Evolutionary conservation across 208 protist genomes (phyloP).

Genomic region (Lotmaria passim): DNA sequence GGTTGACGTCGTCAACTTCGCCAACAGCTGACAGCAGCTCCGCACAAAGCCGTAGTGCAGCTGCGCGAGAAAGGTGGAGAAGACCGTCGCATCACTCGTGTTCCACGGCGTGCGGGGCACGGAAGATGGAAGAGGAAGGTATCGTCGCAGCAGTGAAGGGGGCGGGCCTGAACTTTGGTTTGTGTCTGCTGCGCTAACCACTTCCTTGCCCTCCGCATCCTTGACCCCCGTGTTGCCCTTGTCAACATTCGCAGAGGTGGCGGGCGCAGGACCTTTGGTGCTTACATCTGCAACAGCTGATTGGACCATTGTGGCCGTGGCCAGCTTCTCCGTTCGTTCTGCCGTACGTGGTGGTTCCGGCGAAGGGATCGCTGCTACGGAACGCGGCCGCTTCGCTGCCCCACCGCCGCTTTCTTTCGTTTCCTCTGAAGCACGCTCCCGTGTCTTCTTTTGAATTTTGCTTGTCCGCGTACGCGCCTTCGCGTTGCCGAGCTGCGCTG

Average conservation of each 20-base stretch:
- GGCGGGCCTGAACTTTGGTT: not conserved
- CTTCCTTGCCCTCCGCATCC: not conserved
- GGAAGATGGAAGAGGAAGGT: not conserved
- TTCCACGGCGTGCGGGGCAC: not conserved
- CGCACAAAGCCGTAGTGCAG: conserved; percentile 38
- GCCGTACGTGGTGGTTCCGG: too few relatives aligned
- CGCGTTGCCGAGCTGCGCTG: too few relatives aligned
- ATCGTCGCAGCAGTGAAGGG: conserved; percentile 13
- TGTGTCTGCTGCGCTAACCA: not conserved
- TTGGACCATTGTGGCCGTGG: too few relatives aligned
- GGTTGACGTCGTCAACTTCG: conserved; percentile 32
- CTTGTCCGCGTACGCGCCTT: too few relatives aligned
- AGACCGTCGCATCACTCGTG: conserved; percentile 11
- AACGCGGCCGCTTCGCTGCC: too few relatives aligned
- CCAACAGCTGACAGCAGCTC: conserved; percentile 37
- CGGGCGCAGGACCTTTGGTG: not conserved
- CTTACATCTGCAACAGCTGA: too few relatives aligned
- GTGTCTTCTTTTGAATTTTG: too few relatives aligned
- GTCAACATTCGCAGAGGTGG: not conserved
- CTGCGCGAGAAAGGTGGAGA: conserved; percentile 42
- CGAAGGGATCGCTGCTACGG: too few relatives aligned
- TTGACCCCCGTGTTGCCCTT: not conserved
- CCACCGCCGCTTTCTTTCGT: too few relatives aligned
- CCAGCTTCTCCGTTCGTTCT: too few relatives aligned
- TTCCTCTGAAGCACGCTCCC: too few relatives aligned